Conservation (phyloP, 306 rosid genomes). For the Vachellia pachyceras region DNA sequence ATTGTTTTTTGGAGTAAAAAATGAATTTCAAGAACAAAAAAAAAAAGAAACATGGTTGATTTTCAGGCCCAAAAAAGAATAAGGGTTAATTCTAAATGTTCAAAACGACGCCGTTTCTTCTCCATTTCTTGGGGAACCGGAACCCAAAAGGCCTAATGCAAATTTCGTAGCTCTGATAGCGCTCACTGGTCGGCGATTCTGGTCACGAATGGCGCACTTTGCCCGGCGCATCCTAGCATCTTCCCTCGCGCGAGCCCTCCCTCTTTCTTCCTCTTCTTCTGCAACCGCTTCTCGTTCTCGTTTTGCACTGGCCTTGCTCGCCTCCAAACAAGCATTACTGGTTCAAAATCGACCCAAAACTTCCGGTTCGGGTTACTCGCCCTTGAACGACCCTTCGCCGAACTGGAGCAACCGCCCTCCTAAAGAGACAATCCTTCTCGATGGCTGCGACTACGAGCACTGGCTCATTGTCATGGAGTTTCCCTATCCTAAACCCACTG, state of each 20-base stretch:
- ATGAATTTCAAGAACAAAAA: too few relatives aligned
- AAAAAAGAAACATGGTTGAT: too few relatives aligned
- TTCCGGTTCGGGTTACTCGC: constrained; percentile 88
- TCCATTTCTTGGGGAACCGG: too few relatives aligned
- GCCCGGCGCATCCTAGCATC: constrained; percentile 68
- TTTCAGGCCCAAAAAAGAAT: too few relatives aligned
- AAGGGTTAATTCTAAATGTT: too few relatives aligned
- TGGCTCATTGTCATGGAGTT: constrained; percentile 95
- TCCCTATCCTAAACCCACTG: constrained; percentile 76
- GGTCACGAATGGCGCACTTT: constrained; percentile 60
- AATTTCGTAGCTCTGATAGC: neutral
- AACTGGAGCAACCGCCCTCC: constrained; percentile 98
- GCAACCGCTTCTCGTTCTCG: constrained; percentile 41
- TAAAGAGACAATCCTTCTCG: constrained; percentile 89
- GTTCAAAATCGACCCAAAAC: constrained; percentile 51
- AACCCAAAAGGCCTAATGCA: too few relatives aligned
- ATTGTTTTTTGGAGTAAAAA: too few relatives aligned
- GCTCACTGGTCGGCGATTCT: neutral
- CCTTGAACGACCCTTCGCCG: constrained; percentile 85
- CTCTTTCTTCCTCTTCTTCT: constrained; percentile 38
- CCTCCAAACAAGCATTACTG: constrained; percentile 43
- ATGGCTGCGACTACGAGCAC: constrained; percentile 97
- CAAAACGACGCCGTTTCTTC: neutral
- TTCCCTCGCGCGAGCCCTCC: constrained; percentile 46
- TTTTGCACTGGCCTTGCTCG: constrained; percentile 50